Conservation (phyloP, 1,139 yeast genomes). For the Magnusiomyces starmeri region DNA sequence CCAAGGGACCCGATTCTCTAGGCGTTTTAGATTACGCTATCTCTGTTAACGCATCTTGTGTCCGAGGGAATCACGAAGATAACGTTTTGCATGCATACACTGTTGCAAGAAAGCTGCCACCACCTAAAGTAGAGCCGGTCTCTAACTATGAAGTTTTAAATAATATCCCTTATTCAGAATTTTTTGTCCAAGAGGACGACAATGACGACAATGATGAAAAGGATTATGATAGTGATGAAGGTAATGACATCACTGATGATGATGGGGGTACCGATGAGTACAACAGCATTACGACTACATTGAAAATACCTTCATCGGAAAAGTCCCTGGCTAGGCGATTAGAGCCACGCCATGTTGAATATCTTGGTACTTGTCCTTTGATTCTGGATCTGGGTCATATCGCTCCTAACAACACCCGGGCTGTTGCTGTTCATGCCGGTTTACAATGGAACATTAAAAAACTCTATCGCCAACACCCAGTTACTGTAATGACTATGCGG, state of each 20-base stretch:
- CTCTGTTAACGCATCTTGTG: slow-evolving; percentile 50
- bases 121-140: slow-evolving; percentile 24
- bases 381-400: slow-evolving; percentile 57
- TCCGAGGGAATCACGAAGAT: slow-evolving; percentile 85
- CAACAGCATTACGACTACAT: neutral
- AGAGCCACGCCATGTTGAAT: slow-evolving; percentile 53
- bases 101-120: slow-evolving; percentile 44
- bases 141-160: slow-evolving; percentile 4
- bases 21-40: slow-evolving; percentile 63
- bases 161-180: neutral
- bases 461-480: slow-evolving; percentile 54
- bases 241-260: slow-evolving; percentile 13
- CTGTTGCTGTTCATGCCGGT: slow-evolving; percentile 77
- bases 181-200: neutral
- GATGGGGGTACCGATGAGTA: slow-evolving; percentile 17
- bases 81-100: slow-evolving; percentile 56
- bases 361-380: slow-evolving; percentile 53
- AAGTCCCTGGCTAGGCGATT: slow-evolving; percentile 53
- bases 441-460: slow-evolving; percentile 51
- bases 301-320: slow-evolving; percentile 32
- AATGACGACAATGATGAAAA: slow-evolving; percentile 5
- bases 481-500: slow-evolving; percentile 55
- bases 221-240: slow-evolving; percentile 3
- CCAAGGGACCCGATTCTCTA: slow-evolving; percentile 75
- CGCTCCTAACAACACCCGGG: slow-evolving; percentile 42